Percentiles rank a stretch among this genome's conserved stretches.
phyloP scores from a whole-genome alignment of 192 early-diverging fungal species.

The Powellomyces hirtus region DNA sequence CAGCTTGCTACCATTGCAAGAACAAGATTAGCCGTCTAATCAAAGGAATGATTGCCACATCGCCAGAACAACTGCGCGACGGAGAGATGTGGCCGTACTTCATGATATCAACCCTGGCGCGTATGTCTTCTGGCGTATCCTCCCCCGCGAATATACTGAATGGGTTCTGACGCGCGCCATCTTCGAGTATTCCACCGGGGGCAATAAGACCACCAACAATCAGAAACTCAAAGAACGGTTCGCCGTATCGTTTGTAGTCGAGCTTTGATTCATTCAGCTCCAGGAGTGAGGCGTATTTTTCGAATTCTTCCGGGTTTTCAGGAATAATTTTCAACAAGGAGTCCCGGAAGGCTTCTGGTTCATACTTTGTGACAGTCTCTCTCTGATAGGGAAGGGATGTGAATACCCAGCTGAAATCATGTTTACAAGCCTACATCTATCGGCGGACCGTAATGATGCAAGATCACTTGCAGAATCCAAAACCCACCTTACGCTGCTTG shows the following conservation, averaged over 20 bases:
- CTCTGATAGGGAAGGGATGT: conserved; percentile 34
- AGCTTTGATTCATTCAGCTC: conserved; percentile 82
- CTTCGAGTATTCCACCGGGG: conserved; percentile 77
- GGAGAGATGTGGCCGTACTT: too few species aligned
- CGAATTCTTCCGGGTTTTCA: conserved; percentile 60
- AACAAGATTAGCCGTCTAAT: too few species aligned
- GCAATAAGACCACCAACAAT: conserved; percentile 89
- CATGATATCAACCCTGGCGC: conserved; percentile 79
- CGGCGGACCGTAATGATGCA: too few species aligned
- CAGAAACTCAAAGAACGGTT: conserved; percentile 90
- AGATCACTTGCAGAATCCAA: too few species aligned
- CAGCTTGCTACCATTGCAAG: conserved; percentile 57
- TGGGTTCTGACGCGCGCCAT: conserved; percentile 73
- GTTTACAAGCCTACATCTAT: too few species aligned
- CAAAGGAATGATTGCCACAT: too few species aligned
- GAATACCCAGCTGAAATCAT: too few species aligned
- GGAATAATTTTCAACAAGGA: conserved; percentile 49
- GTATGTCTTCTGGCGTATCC: conserved; percentile 67
- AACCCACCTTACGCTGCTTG: conserved; percentile 49
- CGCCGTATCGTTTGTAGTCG: conserved; percentile 94
- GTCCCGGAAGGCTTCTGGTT: conserved; percentile 61
- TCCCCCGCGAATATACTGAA: conserved; percentile 77
- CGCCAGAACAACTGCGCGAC: too few species aligned
- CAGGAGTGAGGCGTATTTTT: conserved; percentile 70
- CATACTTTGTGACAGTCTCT: conserved; percentile 68